These are phyloP conservation scores for Cornus controversa DNA, from an alignment of 148 eudicot species.

Conservation along the genomic window DNA sequence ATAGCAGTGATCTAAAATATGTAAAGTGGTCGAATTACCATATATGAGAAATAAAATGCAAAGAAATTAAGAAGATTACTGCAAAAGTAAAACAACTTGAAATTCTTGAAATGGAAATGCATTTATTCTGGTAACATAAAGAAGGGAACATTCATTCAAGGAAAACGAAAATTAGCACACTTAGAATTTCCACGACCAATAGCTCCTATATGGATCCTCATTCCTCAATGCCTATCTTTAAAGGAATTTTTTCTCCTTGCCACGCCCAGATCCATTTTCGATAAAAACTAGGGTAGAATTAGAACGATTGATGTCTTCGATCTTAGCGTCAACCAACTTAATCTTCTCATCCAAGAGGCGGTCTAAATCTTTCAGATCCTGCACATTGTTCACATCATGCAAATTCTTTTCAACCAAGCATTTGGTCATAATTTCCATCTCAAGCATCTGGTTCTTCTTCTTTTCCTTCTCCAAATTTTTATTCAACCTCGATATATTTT, in stretches of 20 bases:
- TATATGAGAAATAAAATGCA: not conserved
- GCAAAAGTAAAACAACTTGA: not conserved
- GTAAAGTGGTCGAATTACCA: not conserved
- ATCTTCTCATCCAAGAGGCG: constrained; percentile 6
- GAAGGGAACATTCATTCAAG: not conserved
- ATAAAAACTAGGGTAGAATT: not conserved
- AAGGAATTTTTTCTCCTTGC: not conserved
- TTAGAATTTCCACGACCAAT: not conserved
- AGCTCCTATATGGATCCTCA: not conserved
- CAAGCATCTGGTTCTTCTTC: not conserved
- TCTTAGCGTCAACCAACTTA: not conserved
- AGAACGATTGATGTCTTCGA: not conserved
- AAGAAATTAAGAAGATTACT: not conserved
- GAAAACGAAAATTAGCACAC: not conserved
- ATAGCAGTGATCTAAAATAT: not conserved
- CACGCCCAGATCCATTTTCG: not conserved
- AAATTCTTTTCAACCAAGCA: not conserved
- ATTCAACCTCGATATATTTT: not conserved
- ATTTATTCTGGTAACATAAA: not conserved
- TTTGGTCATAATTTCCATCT: constrained; percentile 10
- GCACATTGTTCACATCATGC: constrained; percentile 1
- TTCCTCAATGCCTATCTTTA: too few species aligned
- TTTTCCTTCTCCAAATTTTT: not conserved
- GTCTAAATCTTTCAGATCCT: not conserved
- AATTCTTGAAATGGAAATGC: not conserved